phyloP scores from a whole-genome alignment of 202 grass and related monocot genomes.

The Eragrostis tef region DNA sequence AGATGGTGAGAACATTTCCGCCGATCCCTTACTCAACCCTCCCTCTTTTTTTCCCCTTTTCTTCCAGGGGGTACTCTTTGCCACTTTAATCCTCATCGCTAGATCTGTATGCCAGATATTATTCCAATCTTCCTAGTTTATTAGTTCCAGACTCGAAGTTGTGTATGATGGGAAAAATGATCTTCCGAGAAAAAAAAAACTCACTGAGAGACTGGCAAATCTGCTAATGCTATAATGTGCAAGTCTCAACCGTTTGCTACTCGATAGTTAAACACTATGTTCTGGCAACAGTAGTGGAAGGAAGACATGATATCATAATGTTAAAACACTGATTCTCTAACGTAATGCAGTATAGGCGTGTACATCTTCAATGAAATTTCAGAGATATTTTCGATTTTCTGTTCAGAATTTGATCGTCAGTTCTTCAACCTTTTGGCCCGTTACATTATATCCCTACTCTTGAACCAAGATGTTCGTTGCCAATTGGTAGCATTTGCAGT shows the following conservation, averaged over 20 bases:
- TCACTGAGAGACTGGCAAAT: not conserved
- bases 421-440: conserved; percentile 17
- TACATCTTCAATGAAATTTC: not conserved
- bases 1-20: conserved; percentile 57
- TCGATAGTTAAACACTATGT: not conserved
- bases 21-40: not conserved
- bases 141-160: not conserved
- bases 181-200: not conserved
- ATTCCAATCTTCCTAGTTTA: not conserved
- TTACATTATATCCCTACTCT: not conserved
- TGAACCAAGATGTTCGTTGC: not conserved
- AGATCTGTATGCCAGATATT: not conserved
- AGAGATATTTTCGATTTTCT: not conserved
- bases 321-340: not conserved
- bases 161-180: not conserved
- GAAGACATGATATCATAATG: not conserved
- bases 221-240: not conserved
- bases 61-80: not conserved
- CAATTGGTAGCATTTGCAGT: not conserved
- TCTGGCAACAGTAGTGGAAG: not conserved
- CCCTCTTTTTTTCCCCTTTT: not conserved
- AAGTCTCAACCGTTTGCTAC: not conserved
- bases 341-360: not conserved
- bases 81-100: not conserved
- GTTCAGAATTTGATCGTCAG: not conserved